Evolutionary conservation across 2,329 filamentous ascomycete genomes (phyloP).

Genomic region (Knufia petricola): DNA sequence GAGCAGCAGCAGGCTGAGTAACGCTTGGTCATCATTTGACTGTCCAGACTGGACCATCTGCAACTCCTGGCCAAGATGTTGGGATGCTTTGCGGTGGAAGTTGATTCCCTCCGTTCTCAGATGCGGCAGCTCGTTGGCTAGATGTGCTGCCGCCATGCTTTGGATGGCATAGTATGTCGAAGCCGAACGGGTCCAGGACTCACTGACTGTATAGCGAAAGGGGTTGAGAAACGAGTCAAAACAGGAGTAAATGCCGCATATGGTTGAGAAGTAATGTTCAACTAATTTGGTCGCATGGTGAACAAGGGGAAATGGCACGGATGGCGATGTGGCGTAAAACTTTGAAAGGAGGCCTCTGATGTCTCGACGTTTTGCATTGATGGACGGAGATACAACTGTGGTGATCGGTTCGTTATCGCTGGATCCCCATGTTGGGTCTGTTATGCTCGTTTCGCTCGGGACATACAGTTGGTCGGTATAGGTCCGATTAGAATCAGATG

Average conservation of each 20-base stretch:
- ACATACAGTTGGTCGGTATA: not conserved
- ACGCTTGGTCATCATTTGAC: constrained; percentile 42
- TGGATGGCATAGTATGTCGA: constrained; percentile 53
- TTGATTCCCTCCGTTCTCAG: constrained; percentile 43
- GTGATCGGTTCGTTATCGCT: not conserved
- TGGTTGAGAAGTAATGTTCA: constrained; percentile 56
- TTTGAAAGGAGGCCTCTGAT: not conserved
- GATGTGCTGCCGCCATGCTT: constrained; percentile 54
- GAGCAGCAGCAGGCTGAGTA: constrained; percentile 50
- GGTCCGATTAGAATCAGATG: not conserved
- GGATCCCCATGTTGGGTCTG: not conserved
- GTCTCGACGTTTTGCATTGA: not conserved
- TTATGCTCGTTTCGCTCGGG: not conserved
- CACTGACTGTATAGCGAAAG: constrained; percentile 49
- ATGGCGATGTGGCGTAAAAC: not conserved
- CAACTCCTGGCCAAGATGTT: constrained; percentile 42
- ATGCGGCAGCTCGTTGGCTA: constrained; percentile 48
- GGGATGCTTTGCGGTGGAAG: constrained; percentile 44
- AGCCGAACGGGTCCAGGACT: constrained; percentile 48
- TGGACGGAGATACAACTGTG: not conserved
- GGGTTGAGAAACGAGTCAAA: constrained; percentile 55
- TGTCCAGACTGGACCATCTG: constrained; percentile 23
- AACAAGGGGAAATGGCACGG: constrained; percentile 25
- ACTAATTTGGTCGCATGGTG: constrained; percentile 48
- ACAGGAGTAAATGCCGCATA: constrained; percentile 53